Conservation (phyloP, 495 filamentous ascomycete genomes). For the Aspergillus taichungensis region DNA sequence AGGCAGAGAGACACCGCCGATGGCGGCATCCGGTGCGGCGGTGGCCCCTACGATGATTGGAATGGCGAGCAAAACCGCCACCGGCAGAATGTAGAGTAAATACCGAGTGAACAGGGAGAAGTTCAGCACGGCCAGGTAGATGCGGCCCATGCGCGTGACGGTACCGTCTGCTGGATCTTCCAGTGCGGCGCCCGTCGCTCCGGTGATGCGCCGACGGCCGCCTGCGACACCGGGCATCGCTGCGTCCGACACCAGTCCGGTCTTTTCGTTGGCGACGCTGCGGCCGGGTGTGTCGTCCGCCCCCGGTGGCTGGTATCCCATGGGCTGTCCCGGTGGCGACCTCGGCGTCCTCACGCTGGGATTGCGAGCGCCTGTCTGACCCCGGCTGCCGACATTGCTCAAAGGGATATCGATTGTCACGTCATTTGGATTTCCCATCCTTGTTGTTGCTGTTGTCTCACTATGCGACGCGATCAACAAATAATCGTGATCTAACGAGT, state of each 20-base stretch:
- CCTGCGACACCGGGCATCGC: constrained; percentile 16
- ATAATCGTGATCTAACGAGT: no score
- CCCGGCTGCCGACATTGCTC: constrained; percentile 31
- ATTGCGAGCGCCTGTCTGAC: constrained; percentile 37
- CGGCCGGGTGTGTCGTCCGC: no score
- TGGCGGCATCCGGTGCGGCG: constrained; percentile 38
- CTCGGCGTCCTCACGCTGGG: constrained; percentile 16
- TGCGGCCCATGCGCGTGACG: constrained; percentile 72
- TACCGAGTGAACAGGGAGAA: constrained; percentile 85
- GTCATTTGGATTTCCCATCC: constrained; percentile 43
- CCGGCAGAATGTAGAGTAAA: constrained; percentile 75
- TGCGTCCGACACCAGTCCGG: constrained; percentile 41
- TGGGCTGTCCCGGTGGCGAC: constrained; percentile 13
- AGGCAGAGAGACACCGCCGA: constrained; percentile 59
- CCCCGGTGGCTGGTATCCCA: constrained; percentile 9
- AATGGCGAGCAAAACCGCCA: constrained; percentile 65
- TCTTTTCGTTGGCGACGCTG: constrained; percentile 33
- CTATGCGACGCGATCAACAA: no score
- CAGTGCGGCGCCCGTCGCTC: constrained; percentile 31
- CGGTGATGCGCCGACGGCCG: constrained; percentile 47
- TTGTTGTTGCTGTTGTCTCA: neutral
- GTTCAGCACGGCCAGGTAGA: constrained; percentile 78
- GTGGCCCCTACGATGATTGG: constrained; percentile 73
- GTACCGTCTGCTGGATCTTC: constrained; percentile 48
- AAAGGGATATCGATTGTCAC: constrained; percentile 53